These are phyloP conservation scores for Neonectria neomacrospora DNA, from an alignment of 2,329 filamentous ascomycete species.

Conservation along the genomic window DNA sequence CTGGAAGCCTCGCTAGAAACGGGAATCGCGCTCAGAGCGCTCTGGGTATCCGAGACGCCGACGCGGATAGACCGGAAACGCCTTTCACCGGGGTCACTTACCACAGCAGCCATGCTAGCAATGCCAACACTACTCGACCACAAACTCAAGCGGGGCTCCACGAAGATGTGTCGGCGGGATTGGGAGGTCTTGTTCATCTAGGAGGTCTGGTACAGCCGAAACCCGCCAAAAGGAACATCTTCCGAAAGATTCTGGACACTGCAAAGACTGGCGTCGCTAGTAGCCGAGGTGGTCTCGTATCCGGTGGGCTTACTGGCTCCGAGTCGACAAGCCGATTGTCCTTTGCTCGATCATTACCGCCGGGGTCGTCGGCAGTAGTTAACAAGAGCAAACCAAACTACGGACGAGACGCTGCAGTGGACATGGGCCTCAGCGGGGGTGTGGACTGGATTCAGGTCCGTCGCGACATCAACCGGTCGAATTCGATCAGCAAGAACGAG, in stretches of 20 bases:
- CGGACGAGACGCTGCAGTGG: constrained; percentile 67
- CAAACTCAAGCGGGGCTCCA: constrained; percentile 74
- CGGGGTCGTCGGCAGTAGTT: constrained; percentile 57
- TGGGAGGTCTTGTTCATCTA: constrained; percentile 81
- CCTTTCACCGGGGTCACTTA: constrained; percentile 86
- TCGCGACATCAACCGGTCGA: constrained; percentile 93
- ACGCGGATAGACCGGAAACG: constrained; percentile 67
- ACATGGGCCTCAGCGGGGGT: constrained; percentile 72
- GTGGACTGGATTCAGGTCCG: constrained; percentile 98
- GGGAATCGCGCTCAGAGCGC: constrained; percentile 74
- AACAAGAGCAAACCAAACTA: constrained; percentile 51
- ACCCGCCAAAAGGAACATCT: constrained; percentile 86
- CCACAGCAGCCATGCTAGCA: constrained; percentile 85
- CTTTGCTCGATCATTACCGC: constrained; percentile 55
- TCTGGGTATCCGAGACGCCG: constrained; percentile 68
- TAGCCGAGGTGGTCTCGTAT: constrained; percentile 84
- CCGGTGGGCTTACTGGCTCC: constrained; percentile 56
- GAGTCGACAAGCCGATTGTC: constrained; percentile 57
- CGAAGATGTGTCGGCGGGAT: constrained; percentile 72
- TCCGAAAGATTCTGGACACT: constrained; percentile 94
- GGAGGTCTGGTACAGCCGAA: constrained; percentile 83
- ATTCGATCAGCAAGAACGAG: constrained; percentile 91
- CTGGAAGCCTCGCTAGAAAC: constrained; percentile 88
- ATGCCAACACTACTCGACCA: constrained; percentile 59
- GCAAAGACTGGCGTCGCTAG: constrained; percentile 94